A percentile compares a stretch with the other conserved stretches of the same genome.
phyloP scores from a whole-genome alignment of 208 protist species.

The Acanthamoeba lenticulata region DNA sequence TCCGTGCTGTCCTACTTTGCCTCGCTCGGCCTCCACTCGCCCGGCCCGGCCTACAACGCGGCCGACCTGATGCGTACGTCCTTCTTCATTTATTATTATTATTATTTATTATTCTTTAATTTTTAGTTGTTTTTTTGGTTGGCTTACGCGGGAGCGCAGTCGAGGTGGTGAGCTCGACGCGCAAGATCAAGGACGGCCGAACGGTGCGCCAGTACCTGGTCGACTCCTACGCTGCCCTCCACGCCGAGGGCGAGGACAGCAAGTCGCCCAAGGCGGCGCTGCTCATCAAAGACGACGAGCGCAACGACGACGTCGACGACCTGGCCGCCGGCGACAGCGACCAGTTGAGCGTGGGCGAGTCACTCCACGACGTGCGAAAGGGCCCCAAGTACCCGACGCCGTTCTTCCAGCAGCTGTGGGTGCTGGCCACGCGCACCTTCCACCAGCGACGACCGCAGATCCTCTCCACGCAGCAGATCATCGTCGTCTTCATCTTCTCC shows the following conservation, averaged over 20 bases:
- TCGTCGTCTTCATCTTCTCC: conserved; percentile 53
- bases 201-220: neutral
- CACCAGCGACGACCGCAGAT: neutral
- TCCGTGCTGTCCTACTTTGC: conserved; percentile 50
- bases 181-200: neutral
- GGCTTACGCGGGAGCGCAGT: no score
- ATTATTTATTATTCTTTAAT: neutral
- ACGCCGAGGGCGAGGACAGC: no score
- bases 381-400: neutral
- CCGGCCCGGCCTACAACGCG: conserved; percentile 63
- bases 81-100: neutral
- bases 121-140: no score
- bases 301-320: no score
- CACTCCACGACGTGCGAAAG: neutral
- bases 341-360: neutral
- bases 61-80: conserved; percentile 69
- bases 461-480: conserved; percentile 45
- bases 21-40: conserved; percentile 7
- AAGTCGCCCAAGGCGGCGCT: no score
- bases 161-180: neutral
- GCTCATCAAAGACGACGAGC: no score
- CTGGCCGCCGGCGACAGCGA: no score
- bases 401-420: neutral
- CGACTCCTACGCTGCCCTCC: neutral
- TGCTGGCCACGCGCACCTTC: conserved; percentile 1